A percentile compares a stretch with the other conserved stretches of the same genome.
Conservation (phyloP, 257 asterid genomes). For the Nicotiana obtusifolia region DNA sequence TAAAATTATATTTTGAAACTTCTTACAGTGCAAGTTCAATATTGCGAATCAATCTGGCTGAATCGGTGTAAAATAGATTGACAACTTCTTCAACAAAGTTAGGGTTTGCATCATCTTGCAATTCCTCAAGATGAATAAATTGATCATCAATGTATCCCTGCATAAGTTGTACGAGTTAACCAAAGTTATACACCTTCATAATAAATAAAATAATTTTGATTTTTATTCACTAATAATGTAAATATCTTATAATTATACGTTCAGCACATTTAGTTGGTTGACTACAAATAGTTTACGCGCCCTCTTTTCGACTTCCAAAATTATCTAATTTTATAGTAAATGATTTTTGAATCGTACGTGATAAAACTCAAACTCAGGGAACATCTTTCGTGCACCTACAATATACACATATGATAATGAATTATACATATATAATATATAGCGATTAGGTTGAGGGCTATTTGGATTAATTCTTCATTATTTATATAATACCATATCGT, state of each 20-base stretch:
- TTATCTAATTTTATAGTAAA: no score
- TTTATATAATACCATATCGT: no score
- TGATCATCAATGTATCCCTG: slow-evolving; percentile 87
- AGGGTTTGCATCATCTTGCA: slow-evolving; percentile 79
- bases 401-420: no score
- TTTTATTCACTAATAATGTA: not conserved
- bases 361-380: no score
- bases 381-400: no score
- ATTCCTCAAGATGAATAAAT: slow-evolving; percentile 66
- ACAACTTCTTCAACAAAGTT: slow-evolving; percentile 81
- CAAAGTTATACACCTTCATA: not conserved
- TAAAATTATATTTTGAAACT: no score
- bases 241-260: not conserved
- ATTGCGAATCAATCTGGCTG: slow-evolving; percentile 52
- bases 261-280: not conserved
- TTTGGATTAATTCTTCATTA: no score
- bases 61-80: slow-evolving; percentile 48
- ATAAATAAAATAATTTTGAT: not conserved
- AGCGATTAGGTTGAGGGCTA: no score
- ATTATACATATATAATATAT: no score
- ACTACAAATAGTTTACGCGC: no score
- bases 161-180: not conserved
- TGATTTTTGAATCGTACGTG: no score
- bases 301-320: no score
- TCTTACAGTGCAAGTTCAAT: slow-evolving; percentile 57